These are phyloP conservation scores for Mitragyna speciosa DNA, from an alignment of 257 asterid genomes.

Conservation along the genomic window DNA sequence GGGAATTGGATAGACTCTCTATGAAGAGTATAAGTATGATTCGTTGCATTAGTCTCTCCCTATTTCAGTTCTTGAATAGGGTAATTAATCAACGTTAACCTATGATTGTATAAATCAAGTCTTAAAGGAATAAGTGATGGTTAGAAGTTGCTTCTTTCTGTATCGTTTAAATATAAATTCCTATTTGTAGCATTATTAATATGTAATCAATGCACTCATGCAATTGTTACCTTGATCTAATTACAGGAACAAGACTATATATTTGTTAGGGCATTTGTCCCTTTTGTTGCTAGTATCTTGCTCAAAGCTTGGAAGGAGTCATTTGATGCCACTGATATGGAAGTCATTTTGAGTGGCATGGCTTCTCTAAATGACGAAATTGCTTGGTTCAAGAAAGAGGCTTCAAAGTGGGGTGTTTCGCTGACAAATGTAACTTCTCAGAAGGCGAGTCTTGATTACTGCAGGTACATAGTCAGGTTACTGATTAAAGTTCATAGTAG, in stretches of 20 bases:
- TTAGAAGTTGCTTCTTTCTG: not conserved
- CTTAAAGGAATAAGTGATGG: not conserved
- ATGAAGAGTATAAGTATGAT: not conserved
- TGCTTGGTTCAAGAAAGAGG: slow-evolving; percentile 79
- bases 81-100: not conserved
- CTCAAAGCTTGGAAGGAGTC: slow-evolving; percentile 74
- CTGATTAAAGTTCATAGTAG: not conserved
- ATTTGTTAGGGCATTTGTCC: slow-evolving; percentile 72
- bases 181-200: not conserved
- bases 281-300: slow-evolving; percentile 60
- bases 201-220: not conserved
- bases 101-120: not conserved
- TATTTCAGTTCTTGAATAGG: not conserved
- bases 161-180: not conserved
- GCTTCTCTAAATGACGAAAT: slow-evolving; percentile 75
- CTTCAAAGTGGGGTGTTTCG: slow-evolving; percentile 67
- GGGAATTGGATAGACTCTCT: not conserved
- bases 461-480: slow-evolving; percentile 46
- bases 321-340: slow-evolving; percentile 52
- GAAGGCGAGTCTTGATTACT: slow-evolving; percentile 55
- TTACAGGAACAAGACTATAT: slow-evolving; percentile 83
- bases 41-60: not conserved
- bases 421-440: slow-evolving; percentile 52
- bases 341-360: slow-evolving; percentile 60
- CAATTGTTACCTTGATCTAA: not conserved